Evolutionary conservation across 164 flowering plant genomes (phyloP), one percentile per base, ranked within the genome.

Genomic region (Liriodendron chinense): DNA sequence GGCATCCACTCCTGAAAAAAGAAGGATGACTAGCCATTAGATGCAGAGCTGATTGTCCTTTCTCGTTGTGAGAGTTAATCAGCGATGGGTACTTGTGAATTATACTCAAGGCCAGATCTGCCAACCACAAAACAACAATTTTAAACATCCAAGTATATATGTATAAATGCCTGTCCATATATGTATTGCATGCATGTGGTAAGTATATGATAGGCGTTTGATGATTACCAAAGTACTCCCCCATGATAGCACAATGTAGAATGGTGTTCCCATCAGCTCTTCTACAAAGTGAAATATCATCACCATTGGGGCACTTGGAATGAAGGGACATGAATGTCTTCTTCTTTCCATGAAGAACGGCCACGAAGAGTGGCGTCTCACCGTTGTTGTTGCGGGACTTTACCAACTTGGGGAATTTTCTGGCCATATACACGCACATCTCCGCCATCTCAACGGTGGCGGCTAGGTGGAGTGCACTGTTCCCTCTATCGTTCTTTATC

Each of bases 91-190:
- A 79, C 8, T 48, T 63, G 0, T 50, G 24, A 25, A 82, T 85
- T 63, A 83, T 83, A 1, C 75, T 79, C 70, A 67, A 77, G 21
- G 88, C 86, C 80, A 85, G 74, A 71, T 77, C 88, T 85, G 76
- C 65, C 63, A 21, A 53, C 23, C 12, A 64, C 3, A 34, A 43
- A 20, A 1, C 26, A 75, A 5, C 3, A 22, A 34, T 6, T 57
- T 28, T 16, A 66, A 24, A 26, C 9, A 66, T 24, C 47, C 23
- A 26, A 9, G 21, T 28, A 20, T n/a, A n/a, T 25, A 16, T 10
- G 26, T 20, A n/a, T 9, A 7, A 9, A 63, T n/a, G 21, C 9
- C 1, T 20, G 23, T 21, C n/a, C 20, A 59, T 61, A 20, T 16
- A 16, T 22, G 9, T 2, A 16, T 20, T 16, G 21, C 1, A 14